A percentile compares a stretch with the other conserved stretches of the same genome.
These are phyloP conservation scores for Corchorus olitorius DNA, from an alignment of 345 rosid genomes.

Conservation along the genomic window DNA sequence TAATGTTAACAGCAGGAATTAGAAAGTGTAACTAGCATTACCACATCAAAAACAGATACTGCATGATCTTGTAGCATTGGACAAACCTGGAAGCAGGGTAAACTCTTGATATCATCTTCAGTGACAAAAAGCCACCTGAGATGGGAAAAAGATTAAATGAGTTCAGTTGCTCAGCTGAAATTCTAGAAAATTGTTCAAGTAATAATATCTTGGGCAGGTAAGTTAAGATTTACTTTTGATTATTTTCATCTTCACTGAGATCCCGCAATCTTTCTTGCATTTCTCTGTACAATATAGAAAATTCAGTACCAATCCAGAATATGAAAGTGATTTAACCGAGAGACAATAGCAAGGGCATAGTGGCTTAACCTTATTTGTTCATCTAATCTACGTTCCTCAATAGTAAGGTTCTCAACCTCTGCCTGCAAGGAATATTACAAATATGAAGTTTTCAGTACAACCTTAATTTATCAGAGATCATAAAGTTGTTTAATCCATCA, in stretches of 20 bases:
- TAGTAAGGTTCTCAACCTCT: constrained; percentile 70
- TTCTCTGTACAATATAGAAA: constrained; percentile 54
- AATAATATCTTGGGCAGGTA: not conserved
- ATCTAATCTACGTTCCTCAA: constrained; percentile 67
- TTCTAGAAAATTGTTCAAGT: not conserved
- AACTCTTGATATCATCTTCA: constrained; percentile 88
- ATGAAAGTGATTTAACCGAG: constrained; percentile 12
- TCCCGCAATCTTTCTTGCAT: constrained; percentile 85
- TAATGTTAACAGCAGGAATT: constrained; percentile 8
- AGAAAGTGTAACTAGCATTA: not conserved
- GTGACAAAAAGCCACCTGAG: constrained; percentile 94
- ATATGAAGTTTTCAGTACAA: not conserved
- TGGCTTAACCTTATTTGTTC: constrained; percentile 57
- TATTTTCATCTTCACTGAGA: constrained; percentile 86
- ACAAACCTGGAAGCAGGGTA: constrained; percentile 88
- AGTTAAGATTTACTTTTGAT: constrained; percentile 61
- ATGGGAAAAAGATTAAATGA: constrained; percentile 32
- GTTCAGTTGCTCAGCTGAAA: constrained; percentile 16
- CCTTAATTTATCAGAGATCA: not conserved
- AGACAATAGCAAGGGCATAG: constrained; percentile 20
- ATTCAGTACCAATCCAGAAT: constrained; percentile 27
- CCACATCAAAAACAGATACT: not conserved
- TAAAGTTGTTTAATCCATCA: constrained; percentile 14
- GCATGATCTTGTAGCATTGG: constrained; percentile 19
- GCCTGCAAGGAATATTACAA: constrained; percentile 46